A percentile compares a stretch with the other conserved stretches of the same genome.
These are phyloP conservation scores for Candida silvatica DNA, from an alignment of 805 yeast species.

Conservation along the genomic window DNA sequence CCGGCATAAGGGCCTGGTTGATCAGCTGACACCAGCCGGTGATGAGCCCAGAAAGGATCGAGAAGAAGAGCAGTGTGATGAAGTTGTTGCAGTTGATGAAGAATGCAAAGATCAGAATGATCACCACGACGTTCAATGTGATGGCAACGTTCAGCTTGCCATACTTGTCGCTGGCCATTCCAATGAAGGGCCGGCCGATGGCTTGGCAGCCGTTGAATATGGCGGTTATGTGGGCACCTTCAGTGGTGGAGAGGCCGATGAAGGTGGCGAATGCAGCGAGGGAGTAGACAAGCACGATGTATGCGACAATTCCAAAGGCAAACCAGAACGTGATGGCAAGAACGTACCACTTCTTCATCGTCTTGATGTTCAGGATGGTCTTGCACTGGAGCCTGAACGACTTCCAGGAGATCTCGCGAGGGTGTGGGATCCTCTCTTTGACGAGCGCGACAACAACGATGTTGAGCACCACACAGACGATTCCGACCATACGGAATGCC, in stretches of 20 bases:
- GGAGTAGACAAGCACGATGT: constrained; percentile 36
- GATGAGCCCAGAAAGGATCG: constrained; percentile 17
- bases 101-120: constrained; percentile 32
- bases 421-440: constrained; percentile 31
- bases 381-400: constrained; percentile 7
- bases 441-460: constrained; percentile 33
- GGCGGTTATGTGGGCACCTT: constrained; percentile 38
- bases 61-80: constrained; percentile 10
- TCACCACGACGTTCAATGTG: constrained; percentile 23
- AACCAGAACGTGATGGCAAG: constrained; percentile 15
- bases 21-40: constrained; percentile 34
- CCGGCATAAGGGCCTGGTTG: constrained; percentile 22
- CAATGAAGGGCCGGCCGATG: constrained; percentile 42
- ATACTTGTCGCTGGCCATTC: constrained; percentile 32
- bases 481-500: constrained; percentile 36
- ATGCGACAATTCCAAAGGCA: constrained; percentile 31
- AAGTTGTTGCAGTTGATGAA: constrained; percentile 31
- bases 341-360: constrained; percentile 12
- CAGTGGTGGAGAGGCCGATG: constrained; percentile 34
- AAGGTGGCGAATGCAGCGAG: constrained; percentile 37
- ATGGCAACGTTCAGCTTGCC: constrained; percentile 40
- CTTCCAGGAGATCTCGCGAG: constrained; percentile 6
- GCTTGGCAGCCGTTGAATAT: constrained; percentile 37
- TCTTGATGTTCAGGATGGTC: constrained; percentile 9
- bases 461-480: constrained; percentile 29